These are phyloP conservation scores for Geotrichum ghanense DNA, from an alignment of 805 yeast genomes.

Conservation along the genomic window DNA sequence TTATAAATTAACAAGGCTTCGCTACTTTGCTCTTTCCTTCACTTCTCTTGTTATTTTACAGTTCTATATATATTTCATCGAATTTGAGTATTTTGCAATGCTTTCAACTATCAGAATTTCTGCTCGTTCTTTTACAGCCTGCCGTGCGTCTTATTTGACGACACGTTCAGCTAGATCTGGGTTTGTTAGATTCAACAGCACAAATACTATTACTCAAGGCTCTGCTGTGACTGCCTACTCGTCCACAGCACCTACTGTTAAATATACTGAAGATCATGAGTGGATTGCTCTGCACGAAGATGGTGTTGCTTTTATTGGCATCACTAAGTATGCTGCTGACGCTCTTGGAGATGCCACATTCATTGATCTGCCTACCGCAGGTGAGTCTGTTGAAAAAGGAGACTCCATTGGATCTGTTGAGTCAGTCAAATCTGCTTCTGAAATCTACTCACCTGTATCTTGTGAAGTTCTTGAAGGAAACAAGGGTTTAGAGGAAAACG, in stretches of 20 bases:
- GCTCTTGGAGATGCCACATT: conserved; percentile 95
- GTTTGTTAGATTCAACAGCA: conserved; percentile 14
- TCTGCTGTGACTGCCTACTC: conserved; percentile 22
- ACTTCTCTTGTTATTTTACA: too few species aligned
- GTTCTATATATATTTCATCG: too few species aligned
- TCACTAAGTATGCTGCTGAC: conserved; percentile 89
- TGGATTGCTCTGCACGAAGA: conserved; percentile 85
- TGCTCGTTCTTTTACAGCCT: background rate
- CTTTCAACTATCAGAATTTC: background rate
- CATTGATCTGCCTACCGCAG: conserved; percentile 78
- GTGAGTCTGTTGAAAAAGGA: conserved; percentile 49
- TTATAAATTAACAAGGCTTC: background rate
- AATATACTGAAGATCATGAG: conserved; percentile 83
- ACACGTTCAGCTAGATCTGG: background rate
- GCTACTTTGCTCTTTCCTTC: background rate
- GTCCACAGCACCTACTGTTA: conserved; percentile 19
- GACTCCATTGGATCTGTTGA: conserved; percentile 90
- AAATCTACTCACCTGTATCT: conserved; percentile 76
- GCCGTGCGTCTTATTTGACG: background rate
- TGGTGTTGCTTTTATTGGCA: conserved; percentile 76
- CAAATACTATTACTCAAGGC: conserved; percentile 21
- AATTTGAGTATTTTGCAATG: too few species aligned
- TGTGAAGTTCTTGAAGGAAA: conserved; percentile 72
- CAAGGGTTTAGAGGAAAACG: conserved; percentile 50
- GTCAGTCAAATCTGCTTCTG: conserved; percentile 88